Conservation (phyloP, 176 grass and related monocot genomes). For the Oryza rufipogon region DNA sequence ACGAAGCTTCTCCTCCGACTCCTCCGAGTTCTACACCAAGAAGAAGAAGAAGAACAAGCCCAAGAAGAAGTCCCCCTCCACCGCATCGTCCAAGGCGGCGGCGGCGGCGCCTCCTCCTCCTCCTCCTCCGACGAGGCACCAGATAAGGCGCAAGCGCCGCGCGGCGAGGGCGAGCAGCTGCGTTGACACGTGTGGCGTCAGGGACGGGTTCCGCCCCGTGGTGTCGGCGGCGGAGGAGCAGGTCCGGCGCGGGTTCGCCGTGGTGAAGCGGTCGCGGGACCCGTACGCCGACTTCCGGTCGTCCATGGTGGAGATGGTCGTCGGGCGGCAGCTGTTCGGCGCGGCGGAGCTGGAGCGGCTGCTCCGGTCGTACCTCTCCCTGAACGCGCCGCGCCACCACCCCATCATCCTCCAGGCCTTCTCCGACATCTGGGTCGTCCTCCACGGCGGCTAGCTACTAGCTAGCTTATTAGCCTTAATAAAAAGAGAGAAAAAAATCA, state of each 20-base stretch:
- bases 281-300: slow-evolving; percentile 84
- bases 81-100: background rate
- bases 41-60: slow-evolving; percentile 35
- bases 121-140: background rate
- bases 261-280: slow-evolving; percentile 84
- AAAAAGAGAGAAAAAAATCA: background rate
- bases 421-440: slow-evolving; percentile 90
- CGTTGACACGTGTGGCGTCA: slow-evolving; percentile 62
- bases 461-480: background rate
- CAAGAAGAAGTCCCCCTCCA: slow-evolving; percentile 17
- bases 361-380: slow-evolving; percentile 81
- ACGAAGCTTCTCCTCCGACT: slow-evolving; percentile 93
- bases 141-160: slow-evolving; percentile 23
- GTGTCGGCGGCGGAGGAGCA: slow-evolving; percentile 53
- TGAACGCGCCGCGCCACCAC: slow-evolving; percentile 83
- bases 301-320: slow-evolving; percentile 99
- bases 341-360: slow-evolving; percentile 77
- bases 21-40: slow-evolving; percentile 94
- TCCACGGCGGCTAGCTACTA: slow-evolving; percentile 58
- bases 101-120: too few relatives aligned
- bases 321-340: slow-evolving; percentile 72
- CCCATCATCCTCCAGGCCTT: slow-evolving; percentile 95
- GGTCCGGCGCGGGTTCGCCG: slow-evolving; percentile 67
- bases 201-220: slow-evolving; percentile 72
- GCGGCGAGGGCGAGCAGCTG: slow-evolving; percentile 51